Evolutionary conservation across 106 monocot genomes (phyloP).

Genomic region (Phalaenopsis equestris): DNA sequence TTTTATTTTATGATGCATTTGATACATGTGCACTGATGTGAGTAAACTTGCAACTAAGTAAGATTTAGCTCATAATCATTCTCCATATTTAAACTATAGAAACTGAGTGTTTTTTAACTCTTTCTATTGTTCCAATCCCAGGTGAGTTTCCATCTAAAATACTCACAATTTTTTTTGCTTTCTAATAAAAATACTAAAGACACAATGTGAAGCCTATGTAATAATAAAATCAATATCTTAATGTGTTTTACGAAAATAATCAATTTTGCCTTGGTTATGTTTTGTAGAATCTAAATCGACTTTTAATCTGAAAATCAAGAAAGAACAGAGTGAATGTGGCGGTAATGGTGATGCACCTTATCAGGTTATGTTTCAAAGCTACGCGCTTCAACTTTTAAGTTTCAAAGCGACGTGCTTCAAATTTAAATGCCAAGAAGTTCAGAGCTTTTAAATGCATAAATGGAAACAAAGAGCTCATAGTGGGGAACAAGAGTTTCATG

Average conservation of each 20-base stretch:
- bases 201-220: too few relatives aligned
- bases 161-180: too few relatives aligned
- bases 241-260: background rate
- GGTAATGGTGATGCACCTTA: slow-evolving; percentile 12
- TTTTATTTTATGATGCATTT: background rate
- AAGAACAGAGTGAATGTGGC: slow-evolving; percentile 6
- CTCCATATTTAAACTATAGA: background rate
- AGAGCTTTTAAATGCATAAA: too few relatives aligned
- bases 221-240: too few relatives aligned
- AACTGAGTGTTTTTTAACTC: background rate
- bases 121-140: too few relatives aligned
- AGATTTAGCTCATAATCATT: background rate
- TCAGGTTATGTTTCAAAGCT: slow-evolving; percentile 63
- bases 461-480: too few relatives aligned
- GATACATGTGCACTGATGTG: background rate
- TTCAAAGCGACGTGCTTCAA: too few relatives aligned
- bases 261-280: background rate
- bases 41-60: background rate
- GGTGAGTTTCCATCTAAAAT: too few relatives aligned
- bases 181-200: too few relatives aligned
- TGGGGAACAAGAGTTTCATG: too few relatives aligned
- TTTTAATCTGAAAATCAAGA: slow-evolving; percentile 5
- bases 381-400: slow-evolving; percentile 50
- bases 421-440: too few relatives aligned
- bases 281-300: slow-evolving; percentile 9